These are phyloP conservation scores for Trichoderma semiorbis DNA, from an alignment of 2,329 filamentous ascomycete species.

Conservation along the genomic window DNA sequence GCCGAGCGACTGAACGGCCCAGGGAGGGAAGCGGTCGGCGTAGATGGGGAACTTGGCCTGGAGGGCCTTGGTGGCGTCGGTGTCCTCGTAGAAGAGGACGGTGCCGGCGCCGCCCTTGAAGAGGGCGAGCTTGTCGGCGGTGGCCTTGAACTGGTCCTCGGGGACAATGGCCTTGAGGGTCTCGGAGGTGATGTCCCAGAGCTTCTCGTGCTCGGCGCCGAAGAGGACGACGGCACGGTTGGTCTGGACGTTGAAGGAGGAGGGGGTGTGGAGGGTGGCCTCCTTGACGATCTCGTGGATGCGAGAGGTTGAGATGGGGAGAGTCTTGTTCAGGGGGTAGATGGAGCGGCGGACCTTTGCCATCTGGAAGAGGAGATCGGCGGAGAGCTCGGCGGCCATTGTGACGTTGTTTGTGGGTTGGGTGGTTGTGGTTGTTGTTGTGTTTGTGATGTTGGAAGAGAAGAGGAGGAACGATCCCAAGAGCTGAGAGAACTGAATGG, in stretches of 20 bases:
- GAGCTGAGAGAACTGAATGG: slow-evolving; percentile 13
- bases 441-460: not conserved
- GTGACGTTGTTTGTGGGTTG: slow-evolving; percentile 31
- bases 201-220: slow-evolving; percentile 77
- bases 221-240: slow-evolving; percentile 76
- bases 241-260: slow-evolving; percentile 85
- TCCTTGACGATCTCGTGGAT: slow-evolving; percentile 64
- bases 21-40: slow-evolving; percentile 74
- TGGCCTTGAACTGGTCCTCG: slow-evolving; percentile 57
- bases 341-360: slow-evolving; percentile 65
- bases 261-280: slow-evolving; percentile 67
- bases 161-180: slow-evolving; percentile 55
- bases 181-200: slow-evolving; percentile 73
- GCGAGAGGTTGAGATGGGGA: slow-evolving; percentile 48
- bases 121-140: slow-evolving; percentile 39
- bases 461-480: slow-evolving; percentile 10
- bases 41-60: slow-evolving; percentile 69
- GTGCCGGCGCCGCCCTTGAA: slow-evolving; percentile 76
- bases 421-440: slow-evolving; percentile 9
- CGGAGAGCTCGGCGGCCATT: slow-evolving; percentile 43
- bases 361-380: slow-evolving; percentile 58
- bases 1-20: slow-evolving; percentile 72
- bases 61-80: slow-evolving; percentile 60
- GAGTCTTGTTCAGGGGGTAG: slow-evolving; percentile 65
- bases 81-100: slow-evolving; percentile 85